phyloP scores from a whole-genome alignment of 805 yeast species.

The Starmerella riodocensis region DNA sequence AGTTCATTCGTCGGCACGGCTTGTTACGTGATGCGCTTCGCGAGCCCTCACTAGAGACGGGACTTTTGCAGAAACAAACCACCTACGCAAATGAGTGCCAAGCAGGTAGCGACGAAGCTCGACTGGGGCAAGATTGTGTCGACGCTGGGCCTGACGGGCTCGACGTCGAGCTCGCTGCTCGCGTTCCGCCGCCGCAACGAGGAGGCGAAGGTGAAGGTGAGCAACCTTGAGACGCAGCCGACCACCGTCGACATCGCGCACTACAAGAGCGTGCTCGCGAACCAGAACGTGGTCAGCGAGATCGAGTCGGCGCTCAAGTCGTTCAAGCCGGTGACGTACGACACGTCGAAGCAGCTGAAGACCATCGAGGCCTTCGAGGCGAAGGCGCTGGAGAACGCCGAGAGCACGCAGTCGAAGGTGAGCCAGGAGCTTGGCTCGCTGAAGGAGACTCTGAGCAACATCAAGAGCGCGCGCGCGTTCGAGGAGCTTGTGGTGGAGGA shows the following conservation, averaged over 20 bases:
- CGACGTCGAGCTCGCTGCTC: slow-evolving; percentile 75
- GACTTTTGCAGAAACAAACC: background rate
- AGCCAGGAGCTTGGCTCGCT: slow-evolving; percentile 73
- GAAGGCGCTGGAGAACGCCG: slow-evolving; percentile 91
- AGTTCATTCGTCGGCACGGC: no score
- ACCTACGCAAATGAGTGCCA: slow-evolving; percentile 19
- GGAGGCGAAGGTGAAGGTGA: slow-evolving; percentile 78
- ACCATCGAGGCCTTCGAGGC: slow-evolving; percentile 87
- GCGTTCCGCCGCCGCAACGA: slow-evolving; percentile 97
- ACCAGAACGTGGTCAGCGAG: slow-evolving; percentile 64
- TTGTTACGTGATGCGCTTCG: no score
- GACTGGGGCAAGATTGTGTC: slow-evolving; percentile 90
- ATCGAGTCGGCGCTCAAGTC: slow-evolving; percentile 61
- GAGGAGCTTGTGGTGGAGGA: slow-evolving; percentile 95
- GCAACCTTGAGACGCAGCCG: slow-evolving; percentile 58
- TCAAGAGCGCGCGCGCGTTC: slow-evolving; percentile 94
- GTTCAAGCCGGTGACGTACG: slow-evolving; percentile 76
- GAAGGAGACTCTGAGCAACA: slow-evolving; percentile 79
- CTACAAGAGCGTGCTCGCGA: slow-evolving; percentile 72
- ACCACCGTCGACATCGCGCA: slow-evolving; percentile 66
- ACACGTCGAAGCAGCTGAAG: slow-evolving; percentile 78
- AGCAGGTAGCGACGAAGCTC: slow-evolving; percentile 56
- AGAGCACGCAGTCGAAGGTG: slow-evolving; percentile 81
- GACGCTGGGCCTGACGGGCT: slow-evolving; percentile 81
- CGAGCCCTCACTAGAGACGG: no score